Evolutionary conservation across 352 stramenopile genomes (phyloP), one percentile per base, ranked within the genome.

Genomic region (Phytophthora lateralis): DNA sequence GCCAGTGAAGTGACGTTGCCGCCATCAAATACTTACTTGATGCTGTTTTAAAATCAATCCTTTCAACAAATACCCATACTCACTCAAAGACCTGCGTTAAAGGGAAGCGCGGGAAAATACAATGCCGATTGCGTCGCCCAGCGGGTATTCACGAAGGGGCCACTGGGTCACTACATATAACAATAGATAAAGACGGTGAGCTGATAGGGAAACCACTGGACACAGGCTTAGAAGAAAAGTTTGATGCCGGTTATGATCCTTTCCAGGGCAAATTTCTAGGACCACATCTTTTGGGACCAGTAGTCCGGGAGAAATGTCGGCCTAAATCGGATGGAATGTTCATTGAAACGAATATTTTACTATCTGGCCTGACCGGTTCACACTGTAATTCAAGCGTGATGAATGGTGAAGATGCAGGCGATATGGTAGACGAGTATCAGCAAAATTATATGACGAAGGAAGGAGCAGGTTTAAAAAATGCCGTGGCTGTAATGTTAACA

Each of bases 371-470:
- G 5, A 44, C 41, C 2, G 11, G 5, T 26, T 51, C 27, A 14
- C 41, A 45, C n/a, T 42, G 21, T 1, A 60, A 60, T 21, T 45
- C 52, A 6, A 30, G 12, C 3, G 17, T 59, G 2, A 43, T 59
- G 10, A 43, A 50, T 15, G 26, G 51, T 20, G 38, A 58, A 43
- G 27, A 60, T 18, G 8, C 52, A 6, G 52, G 52, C 3, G 52
- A 60, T 18, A 45, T 51, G 41, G 20, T 52, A 2, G 43, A 61
- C 5, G 43, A 48, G 17, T 61, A 61, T 30, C 54, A 54, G 15
- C 42, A n/a, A 54, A 39, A 48, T 5, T 61, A 53, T 12, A 61
- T 61, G 53, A 55, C 43, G 2, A 61, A 54, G n/a, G 54, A 61
- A 47, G 32, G 24, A 17, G 54, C 21, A 15, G 54, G 51, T 9